Percentiles rank a stretch among this genome's conserved stretches.
Evolutionary conservation across 1,139 yeast genomes (phyloP).

Genomic region (Arxiozyma telluris): DNA sequence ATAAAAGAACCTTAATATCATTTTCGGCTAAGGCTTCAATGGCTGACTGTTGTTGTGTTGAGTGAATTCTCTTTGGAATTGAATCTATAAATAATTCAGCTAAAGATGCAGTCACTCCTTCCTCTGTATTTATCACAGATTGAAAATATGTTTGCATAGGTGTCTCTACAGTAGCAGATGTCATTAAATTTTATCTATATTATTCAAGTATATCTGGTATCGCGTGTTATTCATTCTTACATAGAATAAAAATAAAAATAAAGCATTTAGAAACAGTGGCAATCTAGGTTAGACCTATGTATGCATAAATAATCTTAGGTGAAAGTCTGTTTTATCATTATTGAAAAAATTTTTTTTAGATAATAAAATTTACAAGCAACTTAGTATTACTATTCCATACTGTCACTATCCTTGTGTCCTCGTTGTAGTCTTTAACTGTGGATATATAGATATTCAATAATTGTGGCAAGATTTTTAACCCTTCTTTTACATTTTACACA

Average conservation of each 20-base stretch:
- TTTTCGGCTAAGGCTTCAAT: conserved; percentile 34
- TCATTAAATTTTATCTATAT: not conserved
- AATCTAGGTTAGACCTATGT: not conserved
- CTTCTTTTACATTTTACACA: too few relatives aligned
- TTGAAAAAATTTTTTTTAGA: not conserved
- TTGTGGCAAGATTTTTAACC: not conserved
- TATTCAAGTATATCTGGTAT: not conserved
- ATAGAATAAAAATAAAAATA: too few relatives aligned
- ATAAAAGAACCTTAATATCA: conserved; percentile 61
- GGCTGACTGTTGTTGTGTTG: conserved; percentile 37
- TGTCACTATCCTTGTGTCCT: not conserved
- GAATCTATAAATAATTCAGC: conserved; percentile 38
- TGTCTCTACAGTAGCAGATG: conserved; percentile 26
- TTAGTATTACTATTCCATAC: too few relatives aligned
- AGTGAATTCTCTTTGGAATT: conserved; percentile 18
- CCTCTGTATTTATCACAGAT: conserved; percentile 32
- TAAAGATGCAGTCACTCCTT: conserved; percentile 34
- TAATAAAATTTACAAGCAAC: not conserved
- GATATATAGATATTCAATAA: too few relatives aligned
- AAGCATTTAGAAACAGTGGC: not conserved
- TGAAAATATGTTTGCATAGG: conserved; percentile 37
- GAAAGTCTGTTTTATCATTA: too few relatives aligned
- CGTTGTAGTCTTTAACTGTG: not conserved
- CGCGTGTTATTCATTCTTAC: not conserved
- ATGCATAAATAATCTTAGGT: not conserved